A percentile compares a stretch with the other conserved stretches of the same genome.
Evolutionary conservation across 768 basidiomycete genomes (phyloP).

Genomic region (Leccinum pellstonianum): DNA sequence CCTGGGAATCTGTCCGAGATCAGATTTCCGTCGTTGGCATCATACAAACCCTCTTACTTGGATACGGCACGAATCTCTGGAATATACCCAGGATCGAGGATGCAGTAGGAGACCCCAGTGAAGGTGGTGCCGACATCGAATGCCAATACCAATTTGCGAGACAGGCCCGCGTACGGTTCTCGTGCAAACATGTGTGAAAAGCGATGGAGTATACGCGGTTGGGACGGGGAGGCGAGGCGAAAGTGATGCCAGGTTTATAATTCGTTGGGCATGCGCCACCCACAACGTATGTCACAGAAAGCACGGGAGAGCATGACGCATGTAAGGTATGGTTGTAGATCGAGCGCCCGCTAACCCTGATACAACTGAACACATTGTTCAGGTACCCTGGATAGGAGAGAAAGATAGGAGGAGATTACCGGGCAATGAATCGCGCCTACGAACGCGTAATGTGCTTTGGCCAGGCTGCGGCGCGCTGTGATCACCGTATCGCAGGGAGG

Average conservation of each 20-base stretch:
- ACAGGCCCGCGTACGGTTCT: slow-evolving; percentile 33
- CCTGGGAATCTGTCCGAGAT: slow-evolving; percentile 31
- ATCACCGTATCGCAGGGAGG: not conserved
- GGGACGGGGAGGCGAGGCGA: too few species aligned
- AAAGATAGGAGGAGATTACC: not conserved
- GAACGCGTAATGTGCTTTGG: not conserved
- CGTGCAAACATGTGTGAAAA: slow-evolving; percentile 25
- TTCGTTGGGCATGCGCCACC: slow-evolving; percentile 1
- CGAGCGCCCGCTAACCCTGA: slow-evolving; percentile 5
- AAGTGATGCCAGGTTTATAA: slow-evolving; percentile 1
- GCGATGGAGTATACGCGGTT: not conserved
- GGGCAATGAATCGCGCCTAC: slow-evolving; percentile 1
- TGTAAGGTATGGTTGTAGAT: not conserved
- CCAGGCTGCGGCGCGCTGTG: not conserved
- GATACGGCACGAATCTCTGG: slow-evolving; percentile 24
- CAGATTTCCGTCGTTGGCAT: not conserved
- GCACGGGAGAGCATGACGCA: not conserved
- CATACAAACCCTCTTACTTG: slow-evolving; percentile 12
- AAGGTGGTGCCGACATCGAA: slow-evolving; percentile 35
- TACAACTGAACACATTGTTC: not conserved
- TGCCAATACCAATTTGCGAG: slow-evolving; percentile 34
- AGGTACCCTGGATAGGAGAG: not conserved
- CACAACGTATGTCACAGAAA: not conserved
- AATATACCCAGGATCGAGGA: slow-evolving; percentile 37
- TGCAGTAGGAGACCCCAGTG: slow-evolving; percentile 37